Percentiles rank a stretch among this genome's conserved stretches.
phyloP scores from a whole-genome alignment of 2,329 filamentous ascomycete species.

The Aspergillus tubingensis region DNA sequence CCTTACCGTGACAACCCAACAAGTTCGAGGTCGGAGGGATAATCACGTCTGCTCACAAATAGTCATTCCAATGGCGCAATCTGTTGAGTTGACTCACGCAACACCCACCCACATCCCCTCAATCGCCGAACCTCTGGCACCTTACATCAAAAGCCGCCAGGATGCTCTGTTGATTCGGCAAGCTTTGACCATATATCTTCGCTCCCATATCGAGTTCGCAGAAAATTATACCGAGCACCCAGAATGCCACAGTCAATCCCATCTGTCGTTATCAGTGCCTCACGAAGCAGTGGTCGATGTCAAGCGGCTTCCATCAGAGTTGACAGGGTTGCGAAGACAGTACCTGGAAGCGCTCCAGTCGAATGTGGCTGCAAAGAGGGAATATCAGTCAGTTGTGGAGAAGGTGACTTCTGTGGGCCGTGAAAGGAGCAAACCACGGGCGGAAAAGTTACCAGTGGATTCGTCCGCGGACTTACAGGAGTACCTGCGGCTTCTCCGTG shows the following conservation, averaged over 20 bases:
- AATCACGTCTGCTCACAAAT: background rate
- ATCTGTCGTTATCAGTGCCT: constrained; percentile 40
- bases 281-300: constrained; percentile 34
- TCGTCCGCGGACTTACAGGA: constrained; percentile 34
- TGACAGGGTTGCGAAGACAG: constrained; percentile 44
- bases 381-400: constrained; percentile 39
- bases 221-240: constrained; percentile 29
- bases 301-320: constrained; percentile 39
- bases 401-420: constrained; percentile 32
- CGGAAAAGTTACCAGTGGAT: constrained; percentile 18
- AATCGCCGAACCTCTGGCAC: constrained; percentile 38
- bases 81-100: constrained; percentile 15
- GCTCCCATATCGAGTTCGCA: constrained; percentile 37
- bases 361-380: constrained; percentile 43
- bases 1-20: too few relatives aligned
- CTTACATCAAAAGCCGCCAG: constrained; percentile 43
- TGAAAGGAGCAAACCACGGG: constrained; percentile 23
- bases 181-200: constrained; percentile 40
- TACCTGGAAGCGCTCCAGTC: constrained; percentile 51
- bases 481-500: constrained; percentile 41
- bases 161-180: constrained; percentile 44
- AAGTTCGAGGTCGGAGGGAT: too few relatives aligned
- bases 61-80: constrained; percentile 25
- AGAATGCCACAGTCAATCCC: constrained; percentile 28
- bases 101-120: constrained; percentile 33